Base-by-base conservation (phyloP, 805 yeast genomes). In the Kregervanrija fluxuum region DNA sequence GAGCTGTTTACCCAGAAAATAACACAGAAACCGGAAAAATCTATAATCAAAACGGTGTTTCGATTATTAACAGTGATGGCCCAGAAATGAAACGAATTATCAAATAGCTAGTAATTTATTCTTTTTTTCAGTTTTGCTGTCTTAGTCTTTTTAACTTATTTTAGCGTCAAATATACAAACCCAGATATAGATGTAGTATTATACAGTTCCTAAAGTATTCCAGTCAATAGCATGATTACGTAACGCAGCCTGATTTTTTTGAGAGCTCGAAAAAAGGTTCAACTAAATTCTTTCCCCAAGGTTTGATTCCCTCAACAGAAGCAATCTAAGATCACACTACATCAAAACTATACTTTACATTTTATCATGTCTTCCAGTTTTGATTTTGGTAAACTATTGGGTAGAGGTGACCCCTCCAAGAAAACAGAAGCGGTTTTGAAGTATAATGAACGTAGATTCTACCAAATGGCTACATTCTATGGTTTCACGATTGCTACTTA, bases 401-500 rank as follows among this genome's bases (percentile, higher is more conserved):
- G 66, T 15, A 53, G 57, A 37, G 56, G 54, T 2, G 58, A 55
- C 40, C 49, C 59, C 1, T 44, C 56, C 1, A 55, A 55, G 30
- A 51, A 48, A 35, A 50, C 63, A 2, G 62, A 61, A 32, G 66
- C 57, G 1, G 65, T 66, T n/a, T 49, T 69, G 14, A 75, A 75
- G 39, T 82, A 82, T 54, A 75, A 75, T 47, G 62, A 69, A 44
- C 73, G 93, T 52, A 70, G 90, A 50, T 80, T 80, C 60, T 69
- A 67, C 37, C 95, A 87, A 62, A 81, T 84, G 82, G 67, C 82
- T 31, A 62, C 77, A 16, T 87, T 88, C 59, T 74, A 82, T 50
- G 81, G 82, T 2, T 79, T 89, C 12, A 84, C 95, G 0, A 75
- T 82, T 1, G 69, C 80, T 22, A 82, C 95, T 0, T 73, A 89